Evolutionary conservation across 345 rosid species (phyloP), one percentile per base, ranked within the genome.

Genomic region (Microcos paniculata): DNA sequence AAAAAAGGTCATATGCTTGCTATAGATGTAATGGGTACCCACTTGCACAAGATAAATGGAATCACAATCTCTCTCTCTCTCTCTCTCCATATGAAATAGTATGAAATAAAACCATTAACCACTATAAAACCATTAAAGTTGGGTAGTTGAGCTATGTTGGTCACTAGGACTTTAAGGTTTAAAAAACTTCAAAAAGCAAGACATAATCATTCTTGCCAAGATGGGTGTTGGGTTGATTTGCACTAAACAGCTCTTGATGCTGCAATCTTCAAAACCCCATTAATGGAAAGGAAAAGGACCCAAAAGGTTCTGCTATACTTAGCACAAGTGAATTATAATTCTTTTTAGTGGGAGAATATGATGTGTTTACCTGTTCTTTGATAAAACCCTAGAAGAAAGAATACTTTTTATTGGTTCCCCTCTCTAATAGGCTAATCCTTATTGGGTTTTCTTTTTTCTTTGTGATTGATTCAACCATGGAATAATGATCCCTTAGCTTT

Each of bases 201-300:
- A 80, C 73, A 71, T 46, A 78, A 80, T 83, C 76, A 83, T 75
- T 75, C 57, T 21, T n/a, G 33, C 82, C 73, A 55, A 75, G 52
- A 64, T 59, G 70, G 78, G 66, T 67, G 55, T 74, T 66, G 56
- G 69, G 77, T 63, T 75, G 24, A 65, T 52, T 28, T 79, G 63
- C 75, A 80, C 72, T 61, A 40, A 45, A 31, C 33, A n/a, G 62
- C 61, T 80, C n/a, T 48, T 75, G 75, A 64, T 58, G 80, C 61
- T 76, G 71, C 78, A 73, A 68, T 72, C 78, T 80, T 65, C 74
- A 70, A 72, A 76, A 48, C 21, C 81, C 71, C 48, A 78, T 62
- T 52, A 75, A 75, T 49, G 30, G 64, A n/a, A 58, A 33, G 43
- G 71, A 48, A 49, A 73, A 8, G 15, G 40, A 48, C 13, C 10